Conservation (phyloP, 2,329 filamentous ascomycete genomes). For the Colletotrichum acutatum region DNA sequence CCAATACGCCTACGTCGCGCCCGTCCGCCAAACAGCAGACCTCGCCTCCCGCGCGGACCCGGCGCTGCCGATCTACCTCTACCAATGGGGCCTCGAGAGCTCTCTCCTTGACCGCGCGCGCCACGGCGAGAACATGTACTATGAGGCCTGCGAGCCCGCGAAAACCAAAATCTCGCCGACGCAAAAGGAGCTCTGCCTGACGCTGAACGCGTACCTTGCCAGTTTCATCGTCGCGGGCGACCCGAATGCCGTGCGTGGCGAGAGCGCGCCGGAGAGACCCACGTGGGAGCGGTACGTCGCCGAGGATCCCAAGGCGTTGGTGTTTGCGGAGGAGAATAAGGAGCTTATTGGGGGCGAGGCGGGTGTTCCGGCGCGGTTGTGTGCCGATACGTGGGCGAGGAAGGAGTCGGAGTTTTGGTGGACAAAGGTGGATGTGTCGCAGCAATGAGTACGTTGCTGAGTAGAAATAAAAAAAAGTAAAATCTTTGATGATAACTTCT, state of each 20-base stretch:
- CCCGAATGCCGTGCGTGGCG: constrained; percentile 16
- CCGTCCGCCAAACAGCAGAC: constrained; percentile 69
- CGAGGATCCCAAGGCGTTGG: constrained; percentile 51
- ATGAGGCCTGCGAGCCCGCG: constrained; percentile 39
- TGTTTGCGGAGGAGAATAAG: constrained; percentile 71
- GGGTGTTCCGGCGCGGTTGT: constrained; percentile 55
- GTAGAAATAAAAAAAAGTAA: neutral
- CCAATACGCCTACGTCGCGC: constrained; percentile 74
- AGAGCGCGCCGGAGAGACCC: constrained; percentile 50
- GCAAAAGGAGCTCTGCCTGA: constrained; percentile 49
- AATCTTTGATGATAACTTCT: neutral
- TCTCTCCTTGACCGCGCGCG: constrained; percentile 50
- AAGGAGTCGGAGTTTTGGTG: constrained; percentile 71
- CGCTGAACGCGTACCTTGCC: constrained; percentile 53
- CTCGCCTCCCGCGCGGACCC: constrained; percentile 41
- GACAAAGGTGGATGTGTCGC: constrained; percentile 59
- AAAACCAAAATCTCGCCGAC: constrained; percentile 55
- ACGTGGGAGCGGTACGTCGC: constrained; percentile 40
- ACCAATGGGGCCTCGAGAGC: constrained; percentile 67
- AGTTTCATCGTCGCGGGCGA: constrained; percentile 45
- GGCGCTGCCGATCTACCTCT: constrained; percentile 48
- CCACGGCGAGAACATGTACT: constrained; percentile 57
- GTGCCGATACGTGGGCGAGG: constrained; percentile 51
- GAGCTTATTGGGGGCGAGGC: constrained; percentile 54
- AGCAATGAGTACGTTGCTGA: constrained; percentile 39